phyloP scores from a whole-genome alignment of 1,284 basidiomycete genomes.

The Sporisorium exsertum region DNA sequence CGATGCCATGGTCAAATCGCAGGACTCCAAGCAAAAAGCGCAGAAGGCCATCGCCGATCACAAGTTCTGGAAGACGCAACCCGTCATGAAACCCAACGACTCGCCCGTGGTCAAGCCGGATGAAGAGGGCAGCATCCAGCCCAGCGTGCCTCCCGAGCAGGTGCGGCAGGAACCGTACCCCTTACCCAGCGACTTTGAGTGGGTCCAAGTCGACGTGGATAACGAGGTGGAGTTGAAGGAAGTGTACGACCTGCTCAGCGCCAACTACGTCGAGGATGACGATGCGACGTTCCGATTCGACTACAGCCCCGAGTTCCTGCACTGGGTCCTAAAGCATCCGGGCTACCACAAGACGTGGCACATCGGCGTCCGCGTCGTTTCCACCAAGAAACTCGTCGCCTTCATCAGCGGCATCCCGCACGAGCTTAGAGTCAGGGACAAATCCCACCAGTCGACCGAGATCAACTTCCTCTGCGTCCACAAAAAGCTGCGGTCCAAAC shows the following conservation, averaged over 20 bases:
- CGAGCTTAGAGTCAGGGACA: slow-evolving; percentile 63
- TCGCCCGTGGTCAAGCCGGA: slow-evolving; percentile 8
- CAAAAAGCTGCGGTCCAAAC: slow-evolving; percentile 96
- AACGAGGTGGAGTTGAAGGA: slow-evolving; percentile 84
- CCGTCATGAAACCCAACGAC: slow-evolving; percentile 83
- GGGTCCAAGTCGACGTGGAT: slow-evolving; percentile 85
- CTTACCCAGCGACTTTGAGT: slow-evolving; percentile 92
- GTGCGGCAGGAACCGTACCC: slow-evolving; percentile 88
- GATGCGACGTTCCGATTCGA: slow-evolving; percentile 95
- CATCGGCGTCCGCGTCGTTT: slow-evolving; percentile 93
- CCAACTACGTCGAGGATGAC: slow-evolving; percentile 97
- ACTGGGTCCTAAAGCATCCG: slow-evolving; percentile 95
- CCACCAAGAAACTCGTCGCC: slow-evolving; percentile 82
- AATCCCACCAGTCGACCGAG: slow-evolving; percentile 73
- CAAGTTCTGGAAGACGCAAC: slow-evolving; percentile 72
- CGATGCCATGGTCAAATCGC: slow-evolving; percentile 54
- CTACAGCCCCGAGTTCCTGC: slow-evolving; percentile 92
- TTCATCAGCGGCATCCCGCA: slow-evolving; percentile 95
- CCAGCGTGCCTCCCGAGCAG: slow-evolving; percentile 80
- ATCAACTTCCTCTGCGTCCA: slow-evolving; percentile 99
- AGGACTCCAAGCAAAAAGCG: slow-evolving; percentile 56
- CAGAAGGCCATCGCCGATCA: slow-evolving; percentile 62
- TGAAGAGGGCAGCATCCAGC: slow-evolving; percentile 87
- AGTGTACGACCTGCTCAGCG: slow-evolving; percentile 88
- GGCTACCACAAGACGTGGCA: slow-evolving; percentile 95